Conservation (phyloP, 768 basidiomycete genomes). For the Chlorophyllum brunneum region DNA sequence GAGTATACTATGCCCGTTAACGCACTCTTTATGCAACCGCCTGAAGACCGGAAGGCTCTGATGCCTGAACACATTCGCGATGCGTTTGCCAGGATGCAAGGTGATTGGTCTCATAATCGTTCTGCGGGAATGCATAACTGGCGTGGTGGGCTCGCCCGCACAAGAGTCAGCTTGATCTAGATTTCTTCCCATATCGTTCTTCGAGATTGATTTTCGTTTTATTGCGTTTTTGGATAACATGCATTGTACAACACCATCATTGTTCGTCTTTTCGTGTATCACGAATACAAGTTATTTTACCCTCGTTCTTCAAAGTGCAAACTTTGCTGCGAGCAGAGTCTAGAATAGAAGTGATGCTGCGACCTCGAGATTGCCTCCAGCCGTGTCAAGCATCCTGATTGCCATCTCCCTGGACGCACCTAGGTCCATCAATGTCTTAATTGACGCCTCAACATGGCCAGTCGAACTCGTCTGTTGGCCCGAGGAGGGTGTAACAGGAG, state of each 20-base stretch:
- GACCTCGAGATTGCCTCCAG: slow-evolving; percentile 82
- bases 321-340: not conserved
- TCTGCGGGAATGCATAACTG: slow-evolving; percentile 88
- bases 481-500: slow-evolving; percentile 26
- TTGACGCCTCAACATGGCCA: slow-evolving; percentile 53
- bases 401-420: slow-evolving; percentile 79
- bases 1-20: slow-evolving; percentile 67
- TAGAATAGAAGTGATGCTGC: slow-evolving; percentile 87
- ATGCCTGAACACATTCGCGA: slow-evolving; percentile 87
- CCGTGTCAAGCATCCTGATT: slow-evolving; percentile 68
- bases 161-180: slow-evolving; percentile 76
- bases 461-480: slow-evolving; percentile 12
- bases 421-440: slow-evolving; percentile 67
- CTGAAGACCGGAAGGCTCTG: slow-evolving; percentile 75
- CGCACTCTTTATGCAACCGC: slow-evolving; percentile 76
- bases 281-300: not conserved
- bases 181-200: slow-evolving; percentile 13
- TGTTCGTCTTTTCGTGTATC: slow-evolving; percentile 12
- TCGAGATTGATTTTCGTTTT: slow-evolving; percentile 13
- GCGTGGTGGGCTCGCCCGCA: slow-evolving; percentile 80
- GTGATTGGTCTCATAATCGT: slow-evolving; percentile 76
- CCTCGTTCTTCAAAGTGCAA: not conserved
- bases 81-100: slow-evolving; percentile 87
- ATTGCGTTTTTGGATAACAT: slow-evolving; percentile 18
- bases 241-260: slow-evolving; percentile 21